phyloP scores from a whole-genome alignment of 805 yeast species.

The Pichia pseudocactophila region DNA sequence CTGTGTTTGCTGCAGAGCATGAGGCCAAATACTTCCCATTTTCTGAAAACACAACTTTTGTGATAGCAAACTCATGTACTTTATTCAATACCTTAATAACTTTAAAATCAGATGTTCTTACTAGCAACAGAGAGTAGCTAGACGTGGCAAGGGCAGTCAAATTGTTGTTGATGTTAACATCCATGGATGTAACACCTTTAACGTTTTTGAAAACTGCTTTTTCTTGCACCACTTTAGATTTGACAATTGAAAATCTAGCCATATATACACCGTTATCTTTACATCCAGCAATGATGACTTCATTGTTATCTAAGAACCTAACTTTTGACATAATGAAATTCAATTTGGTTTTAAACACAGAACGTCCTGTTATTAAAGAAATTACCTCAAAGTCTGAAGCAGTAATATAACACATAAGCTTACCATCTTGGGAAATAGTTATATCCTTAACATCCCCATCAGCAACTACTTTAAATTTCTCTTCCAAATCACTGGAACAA shows the following conservation, averaged over 20 bases:
- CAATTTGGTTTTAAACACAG: conserved; percentile 24
- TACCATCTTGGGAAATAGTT: conserved; percentile 58
- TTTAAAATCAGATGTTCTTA: conserved; percentile 43
- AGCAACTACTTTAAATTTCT: conserved; percentile 45
- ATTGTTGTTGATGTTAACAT: conserved; percentile 28
- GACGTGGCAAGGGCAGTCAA: conserved; percentile 52
- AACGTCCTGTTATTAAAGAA: conserved; percentile 39
- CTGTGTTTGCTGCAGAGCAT: conserved; percentile 68
- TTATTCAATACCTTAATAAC: conserved; percentile 43
- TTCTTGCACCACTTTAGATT: conserved; percentile 34
- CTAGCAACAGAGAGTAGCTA: conserved; percentile 57
- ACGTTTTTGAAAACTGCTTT: conserved; percentile 37
- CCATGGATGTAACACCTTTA: conserved; percentile 50
- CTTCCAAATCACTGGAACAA: conserved; percentile 40
- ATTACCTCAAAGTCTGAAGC: conserved; percentile 42
- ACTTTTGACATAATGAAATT: conserved; percentile 25
- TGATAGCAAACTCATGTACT: conserved; percentile 72
- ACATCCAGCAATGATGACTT: conserved; percentile 36
- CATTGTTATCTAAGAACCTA: conserved; percentile 27
- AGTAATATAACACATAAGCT: conserved; percentile 56
- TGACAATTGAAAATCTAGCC: conserved; percentile 35
- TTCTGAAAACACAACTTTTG: conserved; percentile 61
- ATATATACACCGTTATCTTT: conserved; percentile 36
- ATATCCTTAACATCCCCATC: conserved; percentile 52
- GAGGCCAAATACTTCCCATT: conserved; percentile 60